Evolutionary conservation across 495 filamentous ascomycete species (phyloP), one percentile per base, ranked within the genome.

Genomic region (Aspergillus asperescens): DNA sequence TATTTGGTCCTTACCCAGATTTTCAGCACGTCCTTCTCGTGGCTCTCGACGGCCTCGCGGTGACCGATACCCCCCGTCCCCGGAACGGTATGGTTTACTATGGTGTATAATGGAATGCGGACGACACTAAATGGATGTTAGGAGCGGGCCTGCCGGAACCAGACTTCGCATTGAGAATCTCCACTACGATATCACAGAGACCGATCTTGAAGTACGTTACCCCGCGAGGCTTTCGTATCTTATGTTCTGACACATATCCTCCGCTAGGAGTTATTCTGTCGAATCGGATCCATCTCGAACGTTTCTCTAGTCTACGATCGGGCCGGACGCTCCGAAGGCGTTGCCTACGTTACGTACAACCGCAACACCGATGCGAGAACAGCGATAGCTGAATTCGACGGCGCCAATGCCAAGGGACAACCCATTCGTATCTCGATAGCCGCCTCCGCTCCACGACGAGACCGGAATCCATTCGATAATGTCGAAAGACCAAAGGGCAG

Each of bases 361-460:
- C 76, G 74, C 23, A 61, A 78, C 20, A 72, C 73, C 52, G 86
- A 94, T 63, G 92, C 92, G 5, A 73, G 77, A 55, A 68, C 75
- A 18, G 93, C 92, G 5, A 82, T 96, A 54, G 73, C 71, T 35
- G 87, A 95, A 59, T 96, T 84, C 56, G 85, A 96, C 66, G 88
- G 88, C 43, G 90, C 91, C 52, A 96, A 95, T 68, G 92, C 92
- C 29, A 87, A 91, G 57, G 89, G 87, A 74, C 90, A 96, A 66
- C 90, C 89, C 2, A 95, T 97, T 53, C 84, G 79, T n/a, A 65
- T 96, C 23, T 82, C 82, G 1, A 71, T 91, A 13, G 62, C 93
- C 16, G 78, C 84, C 8, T 62, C 63, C 39, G 75, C 73, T 22
- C 61, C 55, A 50, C 62, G 85, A 80, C 69, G 79, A 60, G 43